phyloP scores from a whole-genome alignment of 2,329 filamentous ascomycete genomes.

The Monilinia laxa region DNA sequence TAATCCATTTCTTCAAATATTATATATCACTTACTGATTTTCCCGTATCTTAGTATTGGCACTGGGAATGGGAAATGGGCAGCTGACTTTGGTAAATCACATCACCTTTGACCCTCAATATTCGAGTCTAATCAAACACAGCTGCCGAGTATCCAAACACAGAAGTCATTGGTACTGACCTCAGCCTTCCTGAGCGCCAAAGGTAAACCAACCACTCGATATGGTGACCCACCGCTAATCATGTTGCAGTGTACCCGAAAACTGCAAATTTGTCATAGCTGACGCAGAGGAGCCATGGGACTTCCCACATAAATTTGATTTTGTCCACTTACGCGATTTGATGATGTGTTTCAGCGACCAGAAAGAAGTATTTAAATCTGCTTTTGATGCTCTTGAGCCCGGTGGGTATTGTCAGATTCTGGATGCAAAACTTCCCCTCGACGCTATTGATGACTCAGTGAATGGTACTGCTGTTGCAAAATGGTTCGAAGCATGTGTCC shows the following conservation, averaged over 20 bases:
- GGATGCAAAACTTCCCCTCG: conserved; percentile 26
- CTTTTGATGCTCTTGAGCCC: conserved; percentile 25
- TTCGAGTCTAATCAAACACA: not conserved
- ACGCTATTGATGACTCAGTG: conserved; percentile 28
- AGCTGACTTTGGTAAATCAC: conserved; percentile 55
- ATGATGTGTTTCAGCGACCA: conserved; percentile 28
- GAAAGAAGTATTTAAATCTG: conserved; percentile 21
- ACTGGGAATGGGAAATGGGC: conserved; percentile 62
- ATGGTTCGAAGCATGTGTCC: conserved; percentile 28
- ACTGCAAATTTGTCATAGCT: conserved; percentile 48
- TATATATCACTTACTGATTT: not conserved
- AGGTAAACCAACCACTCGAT: not conserved
- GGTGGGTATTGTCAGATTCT: conserved; percentile 29
- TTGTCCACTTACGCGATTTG: conserved; percentile 43
- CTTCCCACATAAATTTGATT: conserved; percentile 48
- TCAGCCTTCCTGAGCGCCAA: conserved; percentile 1
- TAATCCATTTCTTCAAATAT: not conserved
- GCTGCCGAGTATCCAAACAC: conserved; percentile 12
- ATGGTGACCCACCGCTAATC: not conserved
- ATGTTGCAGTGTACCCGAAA: conserved; percentile 13
- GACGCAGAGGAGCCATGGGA: conserved; percentile 53
- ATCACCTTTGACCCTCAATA: not conserved
- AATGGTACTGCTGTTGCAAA: conserved; percentile 30
- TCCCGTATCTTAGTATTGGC: conserved; percentile 30
- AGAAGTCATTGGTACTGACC: conserved; percentile 18